These are phyloP conservation scores for Penium margaritaceum DNA, from an alignment of 139 green algal species.

Conservation along the genomic window DNA sequence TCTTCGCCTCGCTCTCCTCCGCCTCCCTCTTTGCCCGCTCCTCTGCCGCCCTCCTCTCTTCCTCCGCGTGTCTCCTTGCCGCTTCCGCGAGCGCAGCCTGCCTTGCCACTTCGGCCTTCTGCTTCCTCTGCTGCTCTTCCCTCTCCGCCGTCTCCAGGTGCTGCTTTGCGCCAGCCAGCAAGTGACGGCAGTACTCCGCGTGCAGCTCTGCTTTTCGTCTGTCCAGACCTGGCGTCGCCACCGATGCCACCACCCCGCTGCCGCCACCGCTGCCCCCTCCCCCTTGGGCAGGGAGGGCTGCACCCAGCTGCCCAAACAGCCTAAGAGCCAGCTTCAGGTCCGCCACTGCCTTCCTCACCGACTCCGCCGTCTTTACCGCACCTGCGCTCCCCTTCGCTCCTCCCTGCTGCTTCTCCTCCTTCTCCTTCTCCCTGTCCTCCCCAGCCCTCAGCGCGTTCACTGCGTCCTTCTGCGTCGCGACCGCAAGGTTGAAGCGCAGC, in stretches of 20 bases:
- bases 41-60: too few relatives aligned
- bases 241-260: too few relatives aligned
- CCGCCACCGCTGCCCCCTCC: too few relatives aligned
- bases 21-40: too few relatives aligned
- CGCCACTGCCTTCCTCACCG: neutral
- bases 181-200: conserved; percentile 16
- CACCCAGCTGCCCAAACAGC: conserved; percentile 27
- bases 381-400: neutral
- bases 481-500: conserved; percentile 48
- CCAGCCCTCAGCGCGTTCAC: conserved; percentile 58
- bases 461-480: conserved; percentile 75
- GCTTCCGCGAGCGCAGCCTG: too few relatives aligned
- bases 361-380: neutral
- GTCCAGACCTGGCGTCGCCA: conserved; percentile 28
- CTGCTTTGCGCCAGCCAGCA: neutral
- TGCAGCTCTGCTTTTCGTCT: conserved; percentile 14
- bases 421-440: conserved; percentile 46
- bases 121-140: conserved; percentile 28
- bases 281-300: too few relatives aligned
- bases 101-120: too few relatives aligned
- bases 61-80: too few relatives aligned
- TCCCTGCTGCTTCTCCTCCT: neutral
- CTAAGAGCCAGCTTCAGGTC: neutral
- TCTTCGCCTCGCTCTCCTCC: too few relatives aligned
- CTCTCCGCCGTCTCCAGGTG: conserved; percentile 35